Conservation (phyloP, 2,329 filamentous ascomycete genomes). For the Aspergillus sergii region DNA sequence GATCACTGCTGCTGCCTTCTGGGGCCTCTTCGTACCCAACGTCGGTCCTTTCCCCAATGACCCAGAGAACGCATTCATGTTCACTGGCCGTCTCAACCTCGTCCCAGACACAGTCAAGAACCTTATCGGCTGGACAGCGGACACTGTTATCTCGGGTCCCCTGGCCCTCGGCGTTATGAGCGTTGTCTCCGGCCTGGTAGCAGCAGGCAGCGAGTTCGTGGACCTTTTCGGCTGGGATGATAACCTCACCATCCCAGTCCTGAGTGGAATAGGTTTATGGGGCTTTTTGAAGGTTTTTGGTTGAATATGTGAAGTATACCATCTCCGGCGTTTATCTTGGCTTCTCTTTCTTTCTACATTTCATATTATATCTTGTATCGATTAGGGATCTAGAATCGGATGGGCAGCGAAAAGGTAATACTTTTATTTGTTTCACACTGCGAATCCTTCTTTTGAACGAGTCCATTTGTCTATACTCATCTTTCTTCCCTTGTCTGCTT, state of each 20-base stretch:
- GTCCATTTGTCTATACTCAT: background rate
- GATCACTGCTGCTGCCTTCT: slow-evolving; percentile 81
- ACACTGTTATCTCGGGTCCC: slow-evolving; percentile 67
- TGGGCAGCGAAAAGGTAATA: background rate
- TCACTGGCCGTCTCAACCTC: slow-evolving; percentile 69
- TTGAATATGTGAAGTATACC: slow-evolving; percentile 18
- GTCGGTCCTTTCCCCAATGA: slow-evolving; percentile 70
- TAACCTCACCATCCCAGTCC: slow-evolving; percentile 91
- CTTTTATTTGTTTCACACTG: background rate
- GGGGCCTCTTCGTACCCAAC: slow-evolving; percentile 78
- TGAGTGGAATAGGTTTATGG: slow-evolving; percentile 88
- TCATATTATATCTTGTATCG: background rate
- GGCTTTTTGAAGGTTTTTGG: slow-evolving; percentile 88
- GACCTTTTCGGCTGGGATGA: slow-evolving; percentile 96
- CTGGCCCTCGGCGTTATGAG: slow-evolving; percentile 79
- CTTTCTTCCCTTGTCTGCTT: background rate
- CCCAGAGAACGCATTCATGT: slow-evolving; percentile 74
- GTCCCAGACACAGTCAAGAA: slow-evolving; percentile 65
- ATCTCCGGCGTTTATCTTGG: background rate
- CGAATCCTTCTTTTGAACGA: background rate
- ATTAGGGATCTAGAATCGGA: background rate
- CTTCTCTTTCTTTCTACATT: slow-evolving; percentile 8
- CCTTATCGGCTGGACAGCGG: slow-evolving; percentile 62
- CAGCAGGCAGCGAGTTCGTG: slow-evolving; percentile 84
- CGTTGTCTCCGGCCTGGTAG: slow-evolving; percentile 83